Evolutionary conservation across 129 eudicot genomes (phyloP).

Genomic region (Flaveria ramosissima): DNA sequence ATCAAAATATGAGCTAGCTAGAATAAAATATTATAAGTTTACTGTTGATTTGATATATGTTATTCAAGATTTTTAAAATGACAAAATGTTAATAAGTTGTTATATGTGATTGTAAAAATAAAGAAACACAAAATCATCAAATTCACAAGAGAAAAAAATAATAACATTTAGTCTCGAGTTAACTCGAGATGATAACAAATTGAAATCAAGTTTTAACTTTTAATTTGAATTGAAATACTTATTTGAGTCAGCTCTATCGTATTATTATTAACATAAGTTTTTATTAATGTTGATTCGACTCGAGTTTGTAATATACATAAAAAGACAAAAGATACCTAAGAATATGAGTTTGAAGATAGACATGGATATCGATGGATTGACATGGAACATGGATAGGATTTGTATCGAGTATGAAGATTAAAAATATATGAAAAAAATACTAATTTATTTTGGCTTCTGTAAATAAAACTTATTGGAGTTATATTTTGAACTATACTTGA

Average conservation of each 20-base stretch:
- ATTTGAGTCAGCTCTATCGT: not conserved
- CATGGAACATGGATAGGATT: slow-evolving; percentile 23
- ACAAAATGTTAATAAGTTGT: too few relatives aligned
- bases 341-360: slow-evolving; percentile 10
- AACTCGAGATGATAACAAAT: too few relatives aligned
- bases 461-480: not conserved
- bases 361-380: slow-evolving; percentile 20
- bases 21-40: too few relatives aligned
- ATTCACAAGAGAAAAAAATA: too few relatives aligned
- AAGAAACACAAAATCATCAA: too few relatives aligned
- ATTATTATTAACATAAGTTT: not conserved
- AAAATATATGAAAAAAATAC: not conserved
- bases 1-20: too few relatives aligned
- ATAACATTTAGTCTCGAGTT: too few relatives aligned
- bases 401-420: slow-evolving; percentile 1
- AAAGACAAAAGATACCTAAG: slow-evolving; percentile 14
- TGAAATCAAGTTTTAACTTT: too few relatives aligned
- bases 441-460: not conserved
- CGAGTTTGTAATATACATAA: not conserved
- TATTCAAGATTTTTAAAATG: too few relatives aligned
- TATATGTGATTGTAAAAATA: too few relatives aligned
- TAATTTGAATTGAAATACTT: too few relatives aligned
- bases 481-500: not conserved
- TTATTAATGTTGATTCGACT: not conserved
- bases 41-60: too few relatives aligned